Percentiles rank a stretch among this genome's conserved stretches.
Evolutionary conservation across 2,329 filamentous ascomycete genomes (phyloP).

Genomic region (Fusarium tricinctum): DNA sequence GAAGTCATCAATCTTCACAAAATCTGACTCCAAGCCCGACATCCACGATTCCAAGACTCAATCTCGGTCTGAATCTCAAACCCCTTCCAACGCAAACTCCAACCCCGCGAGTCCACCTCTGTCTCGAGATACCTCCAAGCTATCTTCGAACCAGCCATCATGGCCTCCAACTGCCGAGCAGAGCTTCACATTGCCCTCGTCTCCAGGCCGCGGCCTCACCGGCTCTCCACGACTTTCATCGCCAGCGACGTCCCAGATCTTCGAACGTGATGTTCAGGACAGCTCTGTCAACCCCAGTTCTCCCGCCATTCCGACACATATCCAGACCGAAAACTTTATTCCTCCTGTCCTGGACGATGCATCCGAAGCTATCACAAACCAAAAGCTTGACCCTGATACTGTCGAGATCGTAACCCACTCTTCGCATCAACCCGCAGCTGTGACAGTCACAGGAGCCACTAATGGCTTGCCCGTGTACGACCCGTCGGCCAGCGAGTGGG

Average conservation of each 20-base stretch:
- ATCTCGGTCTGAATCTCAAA: conserved; percentile 39
- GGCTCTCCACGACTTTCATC: conserved; percentile 82
- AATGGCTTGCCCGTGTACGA: conserved; percentile 55
- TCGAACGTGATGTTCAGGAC: conserved; percentile 95
- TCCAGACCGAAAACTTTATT: conserved; percentile 94
- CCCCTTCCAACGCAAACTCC: conserved; percentile 56
- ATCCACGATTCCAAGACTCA: conserved; percentile 31
- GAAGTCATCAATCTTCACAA: conserved; percentile 56
- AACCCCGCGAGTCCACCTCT: conserved; percentile 53
- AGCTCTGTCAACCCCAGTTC: conserved; percentile 77
- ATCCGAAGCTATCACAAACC: conserved; percentile 91
- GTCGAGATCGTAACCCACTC: conserved; percentile 94
- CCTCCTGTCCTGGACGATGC: conserved; percentile 92
- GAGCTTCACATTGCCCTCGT: conserved; percentile 67
- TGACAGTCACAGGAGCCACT: conserved; percentile 70
- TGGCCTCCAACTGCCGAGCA: conserved; percentile 61
- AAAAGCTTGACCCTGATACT: conserved; percentile 84
- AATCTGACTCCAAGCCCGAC: conserved; percentile 32
- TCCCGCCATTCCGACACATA: conserved; percentile 91
- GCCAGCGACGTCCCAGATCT: conserved; percentile 84
- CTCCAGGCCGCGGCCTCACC: conserved; percentile 75
- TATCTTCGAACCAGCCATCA: conserved; percentile 56
- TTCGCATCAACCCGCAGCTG: conserved; percentile 83
- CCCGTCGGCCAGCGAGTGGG: conserved; percentile 64
- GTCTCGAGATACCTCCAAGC: conserved; percentile 55